These are phyloP conservation scores for Geopyxis carbonaria DNA, from an alignment of 495 filamentous ascomycete species.

Conservation along the genomic window DNA sequence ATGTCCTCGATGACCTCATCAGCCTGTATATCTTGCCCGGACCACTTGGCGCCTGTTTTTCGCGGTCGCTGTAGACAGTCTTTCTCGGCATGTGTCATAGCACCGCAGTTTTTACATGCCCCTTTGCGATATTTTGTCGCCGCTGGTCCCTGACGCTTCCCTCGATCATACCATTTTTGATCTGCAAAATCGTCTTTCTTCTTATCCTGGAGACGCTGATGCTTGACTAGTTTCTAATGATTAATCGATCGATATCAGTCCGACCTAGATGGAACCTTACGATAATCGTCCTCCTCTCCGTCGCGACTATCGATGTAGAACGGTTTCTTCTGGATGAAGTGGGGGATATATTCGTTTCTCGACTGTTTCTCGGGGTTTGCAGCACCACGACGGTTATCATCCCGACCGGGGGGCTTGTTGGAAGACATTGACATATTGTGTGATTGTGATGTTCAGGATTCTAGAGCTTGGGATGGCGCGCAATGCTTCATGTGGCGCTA, in stretches of 20 bases:
- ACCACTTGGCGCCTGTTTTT: constrained; percentile 83
- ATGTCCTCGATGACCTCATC: constrained; percentile 80
- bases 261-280: constrained; percentile 13
- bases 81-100: constrained; percentile 87
- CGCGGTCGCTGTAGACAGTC: constrained; percentile 81
- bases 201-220: constrained; percentile 72
- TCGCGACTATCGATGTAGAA: constrained; percentile 93
- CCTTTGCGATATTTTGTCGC: constrained; percentile 96
- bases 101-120: constrained; percentile 94
- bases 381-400: no score
- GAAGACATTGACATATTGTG: no score
- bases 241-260: no score
- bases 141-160: constrained; percentile 59
- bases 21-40: constrained; percentile 78
- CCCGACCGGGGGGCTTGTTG: no score
- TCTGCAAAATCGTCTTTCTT: constrained; percentile 44
- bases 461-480: no score
- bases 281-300: constrained; percentile 66
- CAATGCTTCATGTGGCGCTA: no score
- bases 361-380: constrained; percentile 26
- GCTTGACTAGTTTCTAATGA: constrained; percentile 57
- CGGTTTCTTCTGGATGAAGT: constrained; percentile 94
- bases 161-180: constrained; percentile 72
- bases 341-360: constrained; percentile 89
- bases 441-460: no score